Conservation (phyloP, 495 filamentous ascomycete genomes). For the Hyphodiscus hymeniophilus region DNA sequence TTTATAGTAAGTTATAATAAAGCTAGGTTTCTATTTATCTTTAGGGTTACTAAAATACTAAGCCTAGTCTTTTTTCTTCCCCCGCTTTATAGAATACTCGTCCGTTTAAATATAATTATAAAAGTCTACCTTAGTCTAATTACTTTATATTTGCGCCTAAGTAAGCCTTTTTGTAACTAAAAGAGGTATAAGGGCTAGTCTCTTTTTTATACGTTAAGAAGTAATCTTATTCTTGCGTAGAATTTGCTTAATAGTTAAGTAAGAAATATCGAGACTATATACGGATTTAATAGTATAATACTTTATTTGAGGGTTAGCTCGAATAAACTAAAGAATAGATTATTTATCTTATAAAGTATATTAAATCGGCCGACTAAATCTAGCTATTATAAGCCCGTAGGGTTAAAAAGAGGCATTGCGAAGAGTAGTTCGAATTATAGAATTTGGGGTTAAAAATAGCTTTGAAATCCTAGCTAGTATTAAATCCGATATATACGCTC, state of each 20-base stretch:
- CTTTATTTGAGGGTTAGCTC: no score
- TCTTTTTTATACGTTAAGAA: constrained; percentile 1
- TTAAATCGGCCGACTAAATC: not conserved
- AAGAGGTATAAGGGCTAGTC: constrained; percentile 3
- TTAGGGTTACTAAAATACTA: constrained; percentile 13
- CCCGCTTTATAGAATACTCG: constrained; percentile 16
- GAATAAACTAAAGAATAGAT: no score
- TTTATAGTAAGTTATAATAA: constrained; percentile 17
- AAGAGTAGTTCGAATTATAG: not conserved
- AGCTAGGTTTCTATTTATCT: constrained; percentile 19
- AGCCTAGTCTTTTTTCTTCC: constrained; percentile 13
- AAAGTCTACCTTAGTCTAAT: constrained; percentile 9
- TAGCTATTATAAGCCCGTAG: not conserved
- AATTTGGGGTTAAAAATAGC: not conserved
- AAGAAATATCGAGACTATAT: no score
- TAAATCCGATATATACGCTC: not conserved
- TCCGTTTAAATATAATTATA: constrained; percentile 16
- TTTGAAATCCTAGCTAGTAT: not conserved
- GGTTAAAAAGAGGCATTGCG: not conserved
- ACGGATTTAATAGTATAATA: no score
- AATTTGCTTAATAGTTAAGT: not conserved
- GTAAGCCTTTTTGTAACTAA: constrained; percentile 11
- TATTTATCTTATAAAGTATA: not conserved
- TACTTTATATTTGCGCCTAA: constrained; percentile 3
- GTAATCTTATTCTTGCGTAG: not conserved